phyloP scores from a whole-genome alignment of 306 rosid genomes.

The Vigna radiata region DNA sequence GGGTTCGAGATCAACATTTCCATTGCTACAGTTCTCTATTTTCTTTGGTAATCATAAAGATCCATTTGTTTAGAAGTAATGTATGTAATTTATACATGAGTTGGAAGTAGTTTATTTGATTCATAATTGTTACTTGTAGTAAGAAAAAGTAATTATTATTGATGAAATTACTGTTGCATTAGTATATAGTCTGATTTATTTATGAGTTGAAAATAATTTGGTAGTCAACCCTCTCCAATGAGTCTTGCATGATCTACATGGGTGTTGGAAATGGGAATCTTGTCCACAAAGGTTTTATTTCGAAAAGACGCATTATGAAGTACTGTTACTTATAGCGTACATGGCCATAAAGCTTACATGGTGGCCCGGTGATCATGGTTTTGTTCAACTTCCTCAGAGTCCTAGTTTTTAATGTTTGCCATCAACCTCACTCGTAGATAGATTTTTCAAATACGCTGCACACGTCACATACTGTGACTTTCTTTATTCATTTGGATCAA shows the following conservation, averaged over 20 bases:
- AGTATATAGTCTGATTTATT: background rate
- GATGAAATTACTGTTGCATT: background rate
- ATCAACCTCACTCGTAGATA: background rate
- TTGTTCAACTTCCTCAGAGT: background rate
- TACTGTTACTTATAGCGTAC: background rate
- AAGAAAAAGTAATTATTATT: background rate
- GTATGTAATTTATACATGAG: background rate
- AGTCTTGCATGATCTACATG: slow-evolving; percentile 14
- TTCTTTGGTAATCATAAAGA: background rate
- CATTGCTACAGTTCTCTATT: background rate
- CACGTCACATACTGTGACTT: background rate
- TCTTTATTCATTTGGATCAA: background rate
- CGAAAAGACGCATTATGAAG: slow-evolving; percentile 6
- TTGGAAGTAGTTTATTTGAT: background rate
- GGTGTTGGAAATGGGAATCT: slow-evolving; percentile 14
- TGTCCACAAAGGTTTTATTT: slow-evolving; percentile 20
- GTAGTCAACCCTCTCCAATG: background rate
- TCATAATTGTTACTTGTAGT: too few species aligned
- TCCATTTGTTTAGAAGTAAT: background rate
- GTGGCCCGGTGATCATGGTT: slow-evolving; percentile 20
- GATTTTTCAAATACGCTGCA: slow-evolving; percentile 18
- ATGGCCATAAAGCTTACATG: slow-evolving; percentile 9
- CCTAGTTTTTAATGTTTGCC: background rate
- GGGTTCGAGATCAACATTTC: background rate
- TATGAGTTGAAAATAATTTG: slow-evolving; percentile 13